phyloP scores from a whole-genome alignment of 805 yeast genomes.

The Candida ipomoeae region DNA sequence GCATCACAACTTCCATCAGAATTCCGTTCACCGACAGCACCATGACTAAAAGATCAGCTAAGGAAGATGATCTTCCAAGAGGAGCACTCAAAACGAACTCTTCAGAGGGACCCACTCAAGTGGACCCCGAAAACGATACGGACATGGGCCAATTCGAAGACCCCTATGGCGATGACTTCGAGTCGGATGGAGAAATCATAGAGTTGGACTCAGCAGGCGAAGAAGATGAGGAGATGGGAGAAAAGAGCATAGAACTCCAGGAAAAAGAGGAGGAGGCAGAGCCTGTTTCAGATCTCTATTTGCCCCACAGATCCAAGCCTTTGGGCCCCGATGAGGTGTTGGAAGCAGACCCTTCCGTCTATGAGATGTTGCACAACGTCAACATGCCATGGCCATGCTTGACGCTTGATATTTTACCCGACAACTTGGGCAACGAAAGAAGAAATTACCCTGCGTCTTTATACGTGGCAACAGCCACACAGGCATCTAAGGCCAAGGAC shows the following conservation, averaged over 20 bases:
- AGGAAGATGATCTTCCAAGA: slow-evolving; percentile 14
- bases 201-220: slow-evolving; percentile 59
- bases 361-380: slow-evolving; percentile 93
- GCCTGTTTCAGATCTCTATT: slow-evolving; percentile 52
- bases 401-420: slow-evolving; percentile 86
- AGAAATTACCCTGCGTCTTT: slow-evolving; percentile 84
- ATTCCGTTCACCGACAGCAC: not conserved
- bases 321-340: slow-evolving; percentile 93
- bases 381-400: slow-evolving; percentile 96
- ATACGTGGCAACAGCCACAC: slow-evolving; percentile 88
- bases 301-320: slow-evolving; percentile 86
- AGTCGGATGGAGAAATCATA: slow-evolving; percentile 84
- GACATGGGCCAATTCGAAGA: slow-evolving; percentile 86
- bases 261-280: slow-evolving; percentile 18
- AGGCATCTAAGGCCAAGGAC: slow-evolving; percentile 81
- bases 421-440: slow-evolving; percentile 80
- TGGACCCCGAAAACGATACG: slow-evolving; percentile 36
- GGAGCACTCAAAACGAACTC: slow-evolving; percentile 34
- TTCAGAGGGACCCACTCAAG: slow-evolving; percentile 38
- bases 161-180: slow-evolving; percentile 86
- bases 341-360: slow-evolving; percentile 94
- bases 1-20: slow-evolving; percentile 2
- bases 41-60: slow-evolving; percentile 17
- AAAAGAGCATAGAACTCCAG: slow-evolving; percentile 26
- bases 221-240: slow-evolving; percentile 43